Evolutionary conservation across 345 rosid genomes (phyloP).

Genomic region (Salix suchowensis): DNA sequence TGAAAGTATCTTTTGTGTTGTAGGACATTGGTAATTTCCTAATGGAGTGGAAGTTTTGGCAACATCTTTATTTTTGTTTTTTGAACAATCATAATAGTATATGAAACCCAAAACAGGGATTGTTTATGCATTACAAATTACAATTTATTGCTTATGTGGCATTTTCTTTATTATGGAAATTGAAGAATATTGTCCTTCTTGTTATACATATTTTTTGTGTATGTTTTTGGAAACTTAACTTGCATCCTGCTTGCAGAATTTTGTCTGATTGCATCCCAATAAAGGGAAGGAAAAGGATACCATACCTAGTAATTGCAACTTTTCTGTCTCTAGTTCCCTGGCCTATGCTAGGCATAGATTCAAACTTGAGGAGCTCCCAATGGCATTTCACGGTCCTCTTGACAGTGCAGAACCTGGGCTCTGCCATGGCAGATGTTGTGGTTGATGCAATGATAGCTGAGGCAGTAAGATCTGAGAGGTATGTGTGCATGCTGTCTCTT

Average conservation of each 20-base stretch:
- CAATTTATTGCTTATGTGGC: not conserved
- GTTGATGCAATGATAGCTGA: slow-evolving; percentile 97
- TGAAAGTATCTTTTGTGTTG: not conserved
- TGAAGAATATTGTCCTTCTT: not conserved
- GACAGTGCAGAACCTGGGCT: slow-evolving; percentile 85
- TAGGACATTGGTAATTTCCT: not conserved
- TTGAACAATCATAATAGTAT: not conserved
- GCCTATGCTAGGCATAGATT: slow-evolving; percentile 67
- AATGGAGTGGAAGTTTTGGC: not conserved
- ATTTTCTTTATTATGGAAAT: not conserved
- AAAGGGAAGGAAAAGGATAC: slow-evolving; percentile 75
- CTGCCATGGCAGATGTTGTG: slow-evolving; percentile 98
- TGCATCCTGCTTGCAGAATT: slow-evolving; percentile 47
- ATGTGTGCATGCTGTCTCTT: slow-evolving; percentile 3
- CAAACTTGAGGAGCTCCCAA: slow-evolving; percentile 50
- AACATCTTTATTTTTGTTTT: not conserved
- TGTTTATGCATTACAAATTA: not conserved
- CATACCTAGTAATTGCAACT: slow-evolving; percentile 73
- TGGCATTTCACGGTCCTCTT: slow-evolving; percentile 55
- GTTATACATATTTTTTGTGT: not conserved
- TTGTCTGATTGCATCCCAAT: slow-evolving; percentile 91
- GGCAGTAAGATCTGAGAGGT: slow-evolving; percentile 78
- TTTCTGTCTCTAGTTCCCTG: slow-evolving; percentile 81
- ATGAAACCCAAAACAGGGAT: not conserved
- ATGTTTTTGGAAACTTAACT: slow-evolving; percentile 1